Evolutionary conservation across 2,329 filamentous ascomycete species (phyloP).

Genomic region (Botrytis hyacinthi): DNA sequence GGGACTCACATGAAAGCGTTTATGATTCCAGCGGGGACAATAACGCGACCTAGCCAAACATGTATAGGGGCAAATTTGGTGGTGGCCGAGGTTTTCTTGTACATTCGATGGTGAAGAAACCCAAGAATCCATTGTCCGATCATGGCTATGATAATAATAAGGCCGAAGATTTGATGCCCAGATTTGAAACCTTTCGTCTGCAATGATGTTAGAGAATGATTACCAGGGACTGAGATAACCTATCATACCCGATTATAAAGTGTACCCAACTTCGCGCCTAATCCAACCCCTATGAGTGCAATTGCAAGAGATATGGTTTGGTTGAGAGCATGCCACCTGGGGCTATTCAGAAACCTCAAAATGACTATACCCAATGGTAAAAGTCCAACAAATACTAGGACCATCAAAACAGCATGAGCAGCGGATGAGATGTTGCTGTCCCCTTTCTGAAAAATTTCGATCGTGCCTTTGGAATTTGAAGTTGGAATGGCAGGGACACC

Average conservation of each 20-base stretch:
- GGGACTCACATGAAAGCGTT: constrained; percentile 55
- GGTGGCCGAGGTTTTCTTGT: constrained; percentile 48
- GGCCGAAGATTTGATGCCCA: constrained; percentile 58
- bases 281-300: constrained; percentile 49
- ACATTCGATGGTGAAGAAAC: constrained; percentile 54
- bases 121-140: constrained; percentile 55
- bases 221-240: neutral
- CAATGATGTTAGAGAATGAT: constrained; percentile 12
- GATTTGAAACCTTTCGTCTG: constrained; percentile 53
- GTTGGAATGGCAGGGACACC: constrained; percentile 43
- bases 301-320: constrained; percentile 51
- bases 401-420: constrained; percentile 50
- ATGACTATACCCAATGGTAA: constrained; percentile 56
- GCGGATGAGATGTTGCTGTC: constrained; percentile 36
- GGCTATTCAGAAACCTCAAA: constrained; percentile 50
- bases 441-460: constrained; percentile 42
- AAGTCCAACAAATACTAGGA: constrained; percentile 53
- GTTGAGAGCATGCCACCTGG: constrained; percentile 54
- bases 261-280: constrained; percentile 49
- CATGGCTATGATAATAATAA: constrained; percentile 52
- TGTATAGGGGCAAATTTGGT: constrained; percentile 54
- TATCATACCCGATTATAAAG: constrained; percentile 56
- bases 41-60: constrained; percentile 55
- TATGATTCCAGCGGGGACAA: constrained; percentile 52
- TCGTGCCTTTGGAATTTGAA: constrained; percentile 34